Percentiles rank a stretch among this genome's conserved stretches.
These are phyloP conservation scores for Hyphopichia buzzinii DNA, from an alignment of 1,139 yeast genomes.

Conservation along the genomic window DNA sequence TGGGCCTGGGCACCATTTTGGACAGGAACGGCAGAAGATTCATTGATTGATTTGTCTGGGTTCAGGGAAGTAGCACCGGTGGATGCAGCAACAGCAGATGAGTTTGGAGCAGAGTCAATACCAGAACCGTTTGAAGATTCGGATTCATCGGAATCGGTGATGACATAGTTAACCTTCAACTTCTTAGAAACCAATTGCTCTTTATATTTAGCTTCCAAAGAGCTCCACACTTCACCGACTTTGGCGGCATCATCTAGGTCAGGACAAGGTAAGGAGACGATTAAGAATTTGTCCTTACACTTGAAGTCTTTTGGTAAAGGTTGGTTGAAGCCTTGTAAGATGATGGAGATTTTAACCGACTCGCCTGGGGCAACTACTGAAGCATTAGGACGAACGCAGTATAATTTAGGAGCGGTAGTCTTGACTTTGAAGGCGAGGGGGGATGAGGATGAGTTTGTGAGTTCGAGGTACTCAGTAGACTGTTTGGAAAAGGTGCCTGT, in stretches of 20 bases:
- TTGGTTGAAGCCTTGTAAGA: conserved; percentile 77
- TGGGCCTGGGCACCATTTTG: conserved; percentile 10
- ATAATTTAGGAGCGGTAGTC: conserved; percentile 95
- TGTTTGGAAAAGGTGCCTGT: conserved; percentile 70
- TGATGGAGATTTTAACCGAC: conserved; percentile 70
- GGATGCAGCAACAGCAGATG: conserved; percentile 15
- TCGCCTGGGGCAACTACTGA: conserved; percentile 76
- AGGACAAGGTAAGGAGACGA: conserved; percentile 80
- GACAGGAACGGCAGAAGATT: conserved; percentile 8
- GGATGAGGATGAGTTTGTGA: conserved; percentile 62
- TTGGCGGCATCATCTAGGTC: conserved; percentile 50
- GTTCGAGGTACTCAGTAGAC: conserved; percentile 65
- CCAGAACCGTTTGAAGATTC: conserved; percentile 16
- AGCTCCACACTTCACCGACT: conserved; percentile 73
- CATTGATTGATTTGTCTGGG: conserved; percentile 7
- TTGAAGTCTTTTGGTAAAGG: conserved; percentile 72
- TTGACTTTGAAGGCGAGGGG: conserved; percentile 90
- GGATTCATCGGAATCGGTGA: conserved; percentile 26
- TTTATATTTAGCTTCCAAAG: conserved; percentile 63
- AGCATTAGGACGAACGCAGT: conserved; percentile 96
- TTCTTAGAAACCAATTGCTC: conserved; percentile 65
- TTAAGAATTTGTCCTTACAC: conserved; percentile 89
- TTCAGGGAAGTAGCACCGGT: conserved; percentile 16
- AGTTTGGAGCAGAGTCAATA: conserved; percentile 13
- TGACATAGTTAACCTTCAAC: conserved; percentile 69